Percentiles rank a stretch among this genome's conserved stretches.
phyloP scores from a whole-genome alignment of 106 monocot species.

The Dendrobium catenatum region DNA sequence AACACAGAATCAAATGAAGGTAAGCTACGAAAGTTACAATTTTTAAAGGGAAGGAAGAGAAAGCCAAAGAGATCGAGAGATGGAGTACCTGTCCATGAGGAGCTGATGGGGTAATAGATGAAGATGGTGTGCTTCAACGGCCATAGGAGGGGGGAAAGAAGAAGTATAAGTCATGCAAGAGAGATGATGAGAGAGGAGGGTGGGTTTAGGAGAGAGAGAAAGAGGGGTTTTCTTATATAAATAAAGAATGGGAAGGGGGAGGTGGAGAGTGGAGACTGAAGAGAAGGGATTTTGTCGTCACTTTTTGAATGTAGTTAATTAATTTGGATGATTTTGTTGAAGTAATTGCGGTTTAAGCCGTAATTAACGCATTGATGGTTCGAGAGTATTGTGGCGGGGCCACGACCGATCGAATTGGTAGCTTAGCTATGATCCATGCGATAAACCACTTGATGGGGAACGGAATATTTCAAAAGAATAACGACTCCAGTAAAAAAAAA shows the following conservation, averaged over 20 bases:
- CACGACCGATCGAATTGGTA: neutral
- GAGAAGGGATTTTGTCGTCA: neutral
- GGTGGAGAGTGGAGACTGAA: neutral
- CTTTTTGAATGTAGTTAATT: neutral
- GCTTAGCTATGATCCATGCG: neutral
- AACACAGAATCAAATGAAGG: neutral
- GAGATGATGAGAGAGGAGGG: conserved; percentile 1
- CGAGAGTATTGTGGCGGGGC: neutral
- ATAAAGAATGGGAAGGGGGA: neutral
- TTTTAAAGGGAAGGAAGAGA: neutral
- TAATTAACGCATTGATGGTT: neutral
- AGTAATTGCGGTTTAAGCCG: neutral
- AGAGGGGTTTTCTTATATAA: neutral
- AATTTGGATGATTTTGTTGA: neutral
- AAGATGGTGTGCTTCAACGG: conserved; percentile 59
- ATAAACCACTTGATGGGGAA: neutral
- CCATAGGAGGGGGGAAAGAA: conserved; percentile 17
- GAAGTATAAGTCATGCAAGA: neutral
- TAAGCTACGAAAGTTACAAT: neutral
- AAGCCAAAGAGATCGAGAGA: too few relatives aligned
- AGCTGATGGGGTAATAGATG: conserved; percentile 29
- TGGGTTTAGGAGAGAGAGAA: conserved; percentile 1
- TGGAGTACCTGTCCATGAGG: conserved; percentile 1
- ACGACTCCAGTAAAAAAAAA: neutral
- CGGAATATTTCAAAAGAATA: neutral